Conservation (phyloP, 208 protist genomes). For the Leptomonas seymouri region DNA sequence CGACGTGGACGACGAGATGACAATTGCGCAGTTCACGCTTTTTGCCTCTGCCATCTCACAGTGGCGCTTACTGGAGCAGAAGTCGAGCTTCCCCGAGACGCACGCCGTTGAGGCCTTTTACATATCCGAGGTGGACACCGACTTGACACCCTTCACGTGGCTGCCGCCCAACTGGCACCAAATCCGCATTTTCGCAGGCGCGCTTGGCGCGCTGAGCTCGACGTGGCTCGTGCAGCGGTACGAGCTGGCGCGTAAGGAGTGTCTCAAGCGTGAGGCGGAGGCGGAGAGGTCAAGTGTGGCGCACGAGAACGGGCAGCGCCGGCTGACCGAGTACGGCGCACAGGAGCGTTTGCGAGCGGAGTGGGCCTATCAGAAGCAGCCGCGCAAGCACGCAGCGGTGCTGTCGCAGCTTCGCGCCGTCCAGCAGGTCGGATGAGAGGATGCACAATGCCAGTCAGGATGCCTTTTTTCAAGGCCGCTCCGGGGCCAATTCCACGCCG, state of each 20-base stretch:
- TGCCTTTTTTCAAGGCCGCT: no score
- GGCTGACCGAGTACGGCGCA: constrained; percentile 57
- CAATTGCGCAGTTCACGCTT: constrained; percentile 51
- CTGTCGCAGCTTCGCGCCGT: constrained; percentile 55
- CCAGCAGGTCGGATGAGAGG: constrained; percentile 6
- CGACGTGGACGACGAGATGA: constrained; percentile 48
- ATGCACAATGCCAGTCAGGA: background rate
- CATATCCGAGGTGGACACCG: constrained; percentile 50
- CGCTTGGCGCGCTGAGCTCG: constrained; percentile 58
- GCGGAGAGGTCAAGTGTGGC: constrained; percentile 9
- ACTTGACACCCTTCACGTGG: constrained; percentile 42
- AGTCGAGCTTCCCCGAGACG: constrained; percentile 45
- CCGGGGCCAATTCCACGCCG: no score
- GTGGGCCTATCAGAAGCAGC: constrained; percentile 69
- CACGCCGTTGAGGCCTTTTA: constrained; percentile 67
- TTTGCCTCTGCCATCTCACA: constrained; percentile 25
- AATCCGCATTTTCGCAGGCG: constrained; percentile 58
- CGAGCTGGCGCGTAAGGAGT: constrained; percentile 61
- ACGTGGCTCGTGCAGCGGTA: constrained; percentile 54
- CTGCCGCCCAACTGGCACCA: constrained; percentile 61
- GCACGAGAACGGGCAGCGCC: constrained; percentile 30
- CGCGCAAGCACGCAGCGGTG: constrained; percentile 35
- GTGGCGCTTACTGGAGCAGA: constrained; percentile 50
- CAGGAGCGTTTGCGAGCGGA: constrained; percentile 22
- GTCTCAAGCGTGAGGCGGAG: constrained; percentile 24